phyloP scores from a whole-genome alignment of 2,329 filamentous ascomycete genomes.

The Pezicula carpinea region DNA sequence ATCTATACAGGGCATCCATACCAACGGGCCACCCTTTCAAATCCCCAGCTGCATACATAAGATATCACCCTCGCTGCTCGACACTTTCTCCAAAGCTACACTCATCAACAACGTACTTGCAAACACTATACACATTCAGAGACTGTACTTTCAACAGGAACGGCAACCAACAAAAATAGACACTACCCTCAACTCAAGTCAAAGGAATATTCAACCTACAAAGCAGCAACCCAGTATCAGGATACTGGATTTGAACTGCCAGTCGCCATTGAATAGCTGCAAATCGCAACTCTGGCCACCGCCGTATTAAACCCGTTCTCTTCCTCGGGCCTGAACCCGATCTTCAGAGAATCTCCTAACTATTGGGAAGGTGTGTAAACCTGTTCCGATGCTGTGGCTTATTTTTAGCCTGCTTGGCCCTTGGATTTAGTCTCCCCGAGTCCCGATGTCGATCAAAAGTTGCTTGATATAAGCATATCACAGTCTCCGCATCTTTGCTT shows the following conservation, averaged over 20 bases:
- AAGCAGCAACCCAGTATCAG: too few relatives aligned
- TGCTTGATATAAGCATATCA: not conserved
- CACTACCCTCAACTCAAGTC: too few relatives aligned
- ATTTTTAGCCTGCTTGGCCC: not conserved
- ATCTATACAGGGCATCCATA: slow-evolving; percentile 8
- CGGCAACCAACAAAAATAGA: too few relatives aligned
- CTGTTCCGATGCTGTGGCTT: slow-evolving; percentile 1
- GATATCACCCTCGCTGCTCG: slow-evolving; percentile 3
- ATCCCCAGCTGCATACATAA: slow-evolving; percentile 13
- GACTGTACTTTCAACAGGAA: too few relatives aligned
- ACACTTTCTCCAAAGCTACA: slow-evolving; percentile 1
- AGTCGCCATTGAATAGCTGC: not conserved
- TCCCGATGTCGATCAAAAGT: not conserved
- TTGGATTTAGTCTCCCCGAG: not conserved
- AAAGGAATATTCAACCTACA: too few relatives aligned
- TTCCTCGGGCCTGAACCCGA: slow-evolving; percentile 6
- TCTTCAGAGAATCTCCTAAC: slow-evolving; percentile 4
- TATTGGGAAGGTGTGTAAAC: slow-evolving; percentile 14
- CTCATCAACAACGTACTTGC: too few relatives aligned
- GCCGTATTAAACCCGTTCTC: slow-evolving; percentile 13
- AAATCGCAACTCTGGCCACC: slow-evolving; percentile 21
- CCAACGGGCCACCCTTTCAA: slow-evolving; percentile 6
- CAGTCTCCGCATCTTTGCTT: not conserved
- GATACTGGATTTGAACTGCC: too few relatives aligned
- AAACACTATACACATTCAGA: not conserved